Evolutionary conservation across 441 rosid genomes (phyloP), one percentile per base, ranked within the genome.

Genomic region (Theobroma grandiflorum): DNA sequence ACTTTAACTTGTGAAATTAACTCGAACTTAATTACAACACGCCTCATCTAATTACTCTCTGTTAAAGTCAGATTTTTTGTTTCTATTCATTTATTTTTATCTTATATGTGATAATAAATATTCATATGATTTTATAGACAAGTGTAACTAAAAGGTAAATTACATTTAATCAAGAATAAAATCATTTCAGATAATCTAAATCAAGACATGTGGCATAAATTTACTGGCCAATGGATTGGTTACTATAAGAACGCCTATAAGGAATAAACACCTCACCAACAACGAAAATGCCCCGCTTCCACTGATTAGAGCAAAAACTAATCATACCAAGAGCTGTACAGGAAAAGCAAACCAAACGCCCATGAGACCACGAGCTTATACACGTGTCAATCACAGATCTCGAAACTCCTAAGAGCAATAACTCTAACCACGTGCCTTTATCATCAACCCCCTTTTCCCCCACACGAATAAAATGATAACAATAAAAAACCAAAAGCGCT

Each of bases 311-410:
- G 42, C 2, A 1, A 55, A 55, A 11, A 53, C 50, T 37, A 37
- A 57, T 20, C 20, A 2, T 5, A 20, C 20, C 38, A 52, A 8
- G 20, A 33, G 10, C 2, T 22, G 50, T 38, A 37, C 26, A 59
- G 42, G 3, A 58, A 37, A 74, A 2, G 22, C 20, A 6, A 57
- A 57, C 10, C 8, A n/a, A 57, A 2, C 8, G 3, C 22, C 31
- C 14, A 35, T 15, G 37, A 18, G 20, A 2, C 33, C 49, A 43
- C 68, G 26, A 22, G 38, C 52, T 6, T 42, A 9, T 6, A 12
- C 45, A 73, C 64, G 64, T 73, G 77, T 57, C 77, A 74, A 38
- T 57, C 52, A 40, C 52, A 37, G 47, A 37, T 18, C 49, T 55
- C 18, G 33, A 72, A 35, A 37, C 9, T 47, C 8, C 18, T 45